Percentiles rank a stretch among this genome's conserved stretches.
These are phyloP conservation scores for Penicillium bovifimosum DNA, from an alignment of 495 filamentous ascomycete species.

Conservation along the genomic window DNA sequence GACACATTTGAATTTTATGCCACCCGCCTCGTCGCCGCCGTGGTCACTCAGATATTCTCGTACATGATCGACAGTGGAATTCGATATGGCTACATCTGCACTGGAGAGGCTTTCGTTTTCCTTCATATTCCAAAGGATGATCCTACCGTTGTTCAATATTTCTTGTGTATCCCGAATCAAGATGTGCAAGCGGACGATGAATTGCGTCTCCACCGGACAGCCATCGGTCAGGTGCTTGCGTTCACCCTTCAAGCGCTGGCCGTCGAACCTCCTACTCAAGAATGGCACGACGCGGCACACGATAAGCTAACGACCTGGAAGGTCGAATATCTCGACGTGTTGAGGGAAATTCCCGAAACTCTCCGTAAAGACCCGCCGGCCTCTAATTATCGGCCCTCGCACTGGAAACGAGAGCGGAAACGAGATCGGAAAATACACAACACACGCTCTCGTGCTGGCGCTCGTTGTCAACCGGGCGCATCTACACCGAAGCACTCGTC, in stretches of 20 bases:
- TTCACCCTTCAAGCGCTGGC: conserved; percentile 42
- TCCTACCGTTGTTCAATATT: conserved; percentile 24
- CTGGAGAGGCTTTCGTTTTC: conserved; percentile 44
- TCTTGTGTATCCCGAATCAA: conserved; percentile 27
- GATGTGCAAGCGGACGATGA: conserved; percentile 25
- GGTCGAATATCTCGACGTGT: neutral
- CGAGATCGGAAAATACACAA: conserved; percentile 20
- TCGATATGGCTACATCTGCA: conserved; percentile 42
- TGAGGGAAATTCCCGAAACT: conserved; percentile 25
- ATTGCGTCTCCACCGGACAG: conserved; percentile 33
- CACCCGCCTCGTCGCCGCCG: conserved; percentile 30
- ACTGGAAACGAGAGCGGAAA: conserved; percentile 22
- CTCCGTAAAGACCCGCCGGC: conserved; percentile 14
- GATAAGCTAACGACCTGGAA: no score
- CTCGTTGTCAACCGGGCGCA: neutral
- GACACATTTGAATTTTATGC: conserved; percentile 30
- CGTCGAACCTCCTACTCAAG: conserved; percentile 24
- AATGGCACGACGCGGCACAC: conserved; percentile 26
- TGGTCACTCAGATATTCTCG: conserved; percentile 43
- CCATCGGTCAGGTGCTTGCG: conserved; percentile 41
- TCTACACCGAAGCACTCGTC: no score
- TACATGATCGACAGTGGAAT: conserved; percentile 43
- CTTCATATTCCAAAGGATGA: conserved; percentile 39
- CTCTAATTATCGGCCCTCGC: conserved; percentile 26
- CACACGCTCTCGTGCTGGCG: conserved; percentile 19